Evolutionary conservation across 768 basidiomycete species (phyloP).

Genomic region (Naganishia antarctica): DNA sequence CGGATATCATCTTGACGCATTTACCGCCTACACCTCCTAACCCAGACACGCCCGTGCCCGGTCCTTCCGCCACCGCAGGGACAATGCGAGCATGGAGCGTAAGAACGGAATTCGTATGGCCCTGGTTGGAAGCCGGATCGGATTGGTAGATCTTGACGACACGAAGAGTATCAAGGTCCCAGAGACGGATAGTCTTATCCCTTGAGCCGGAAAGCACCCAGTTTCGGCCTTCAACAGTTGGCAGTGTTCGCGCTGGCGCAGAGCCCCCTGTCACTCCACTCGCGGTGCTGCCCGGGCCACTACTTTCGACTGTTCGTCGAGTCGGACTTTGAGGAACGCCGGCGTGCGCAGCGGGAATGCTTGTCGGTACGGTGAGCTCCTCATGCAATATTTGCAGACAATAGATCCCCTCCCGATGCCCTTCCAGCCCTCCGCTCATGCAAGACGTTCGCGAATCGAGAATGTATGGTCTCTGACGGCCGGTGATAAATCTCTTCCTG

Average conservation of each 20-base stretch:
- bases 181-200: conserved; percentile 42
- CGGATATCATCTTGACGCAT: conserved; percentile 36
- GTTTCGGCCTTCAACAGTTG: conserved; percentile 32
- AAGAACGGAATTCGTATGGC: conserved; percentile 43
- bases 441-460: conserved; percentile 39
- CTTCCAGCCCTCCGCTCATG: conserved; percentile 41
- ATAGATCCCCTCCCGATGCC: conserved; percentile 45
- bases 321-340: conserved; percentile 13
- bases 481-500: conserved; percentile 24
- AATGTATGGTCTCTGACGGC: conserved; percentile 22
- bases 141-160: conserved; percentile 44
- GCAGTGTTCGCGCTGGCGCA: not conserved
- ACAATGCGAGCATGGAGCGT: conserved; percentile 19
- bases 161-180: conserved; percentile 33
- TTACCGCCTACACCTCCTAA: not conserved
- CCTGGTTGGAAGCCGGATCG: conserved; percentile 20
- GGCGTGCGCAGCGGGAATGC: not conserved
- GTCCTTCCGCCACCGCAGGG: not conserved
- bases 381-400: conserved; percentile 39
- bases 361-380: conserved; percentile 31
- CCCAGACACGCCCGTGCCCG: conserved; percentile 11
- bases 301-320: not conserved
- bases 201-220: conserved; percentile 47
- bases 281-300: conserved; percentile 4
- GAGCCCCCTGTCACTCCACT: not conserved